Percentiles rank a stretch among this genome's conserved stretches.
These are phyloP conservation scores for Durio zibethinus DNA, from an alignment of 345 rosid genomes.

Conservation along the genomic window DNA sequence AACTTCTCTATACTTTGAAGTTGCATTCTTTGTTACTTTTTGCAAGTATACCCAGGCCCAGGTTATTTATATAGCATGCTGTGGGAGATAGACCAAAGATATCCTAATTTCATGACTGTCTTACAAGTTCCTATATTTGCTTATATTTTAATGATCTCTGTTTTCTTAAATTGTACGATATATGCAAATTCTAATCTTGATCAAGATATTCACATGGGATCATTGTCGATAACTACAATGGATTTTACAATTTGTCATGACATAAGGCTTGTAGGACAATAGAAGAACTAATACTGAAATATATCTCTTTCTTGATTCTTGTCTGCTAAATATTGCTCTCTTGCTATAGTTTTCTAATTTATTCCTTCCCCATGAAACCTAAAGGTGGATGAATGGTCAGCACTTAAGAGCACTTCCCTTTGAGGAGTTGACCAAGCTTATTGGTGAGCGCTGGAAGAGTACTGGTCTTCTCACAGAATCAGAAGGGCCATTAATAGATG, in stretches of 20 bases:
- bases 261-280: neutral
- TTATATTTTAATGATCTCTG: neutral
- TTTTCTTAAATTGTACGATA: neutral
- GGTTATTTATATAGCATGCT: neutral
- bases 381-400: conserved; percentile 99
- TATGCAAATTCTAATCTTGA: neutral
- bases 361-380: conserved; percentile 17
- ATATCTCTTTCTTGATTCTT: neutral
- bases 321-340: neutral
- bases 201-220: neutral
- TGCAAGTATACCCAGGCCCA: neutral
- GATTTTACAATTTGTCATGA: neutral
- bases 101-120: neutral
- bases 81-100: neutral
- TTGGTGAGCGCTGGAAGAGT: conserved; percentile 86
- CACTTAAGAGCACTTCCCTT: conserved; percentile 66
- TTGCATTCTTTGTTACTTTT: neutral
- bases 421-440: conserved; percentile 54
- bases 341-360: conserved; percentile 17
- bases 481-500: conserved; percentile 65
- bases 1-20: conserved; percentile 21
- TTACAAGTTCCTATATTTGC: conserved; percentile 13
- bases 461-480: conserved; percentile 57
- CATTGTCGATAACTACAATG: neutral
- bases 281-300: neutral